phyloP scores from a whole-genome alignment of 2,329 filamentous ascomycete genomes.

The Rosellinia necatrix region DNA sequence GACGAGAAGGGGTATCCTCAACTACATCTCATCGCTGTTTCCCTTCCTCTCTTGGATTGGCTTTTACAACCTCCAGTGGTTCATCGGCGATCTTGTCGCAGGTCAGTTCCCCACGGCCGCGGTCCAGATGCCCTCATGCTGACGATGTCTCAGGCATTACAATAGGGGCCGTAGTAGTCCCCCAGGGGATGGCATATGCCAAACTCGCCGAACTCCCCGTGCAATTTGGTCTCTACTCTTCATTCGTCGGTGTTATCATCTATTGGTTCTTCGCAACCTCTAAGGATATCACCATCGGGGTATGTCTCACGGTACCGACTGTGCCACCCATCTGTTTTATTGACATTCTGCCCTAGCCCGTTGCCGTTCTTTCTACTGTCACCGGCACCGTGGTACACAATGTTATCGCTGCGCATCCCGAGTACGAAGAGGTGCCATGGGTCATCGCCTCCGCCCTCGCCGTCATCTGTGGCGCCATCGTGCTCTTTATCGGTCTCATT shows the following conservation, averaged over 20 bases:
- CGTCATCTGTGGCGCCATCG: slow-evolving; percentile 76
- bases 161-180: slow-evolving; percentile 76
- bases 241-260: slow-evolving; percentile 90
- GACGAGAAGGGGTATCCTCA: slow-evolving; percentile 52
- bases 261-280: slow-evolving; percentile 99
- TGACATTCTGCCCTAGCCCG: slow-evolving; percentile 61
- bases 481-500: slow-evolving; percentile 77
- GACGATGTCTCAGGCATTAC: slow-evolving; percentile 49
- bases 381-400: slow-evolving; percentile 79
- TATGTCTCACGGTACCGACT: slow-evolving; percentile 49
- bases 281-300: slow-evolving; percentile 96
- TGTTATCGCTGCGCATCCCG: slow-evolving; percentile 60
- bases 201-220: slow-evolving; percentile 77
- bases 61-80: slow-evolving; percentile 88
- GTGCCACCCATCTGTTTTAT: slow-evolving; percentile 18
- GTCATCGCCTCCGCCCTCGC: slow-evolving; percentile 79
- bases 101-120: slow-evolving; percentile 55
- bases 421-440: slow-evolving; percentile 55
- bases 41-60: slow-evolving; percentile 89
- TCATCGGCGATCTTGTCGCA: slow-evolving; percentile 85
- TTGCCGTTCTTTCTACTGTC: slow-evolving; percentile 92
- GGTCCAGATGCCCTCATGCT: slow-evolving; percentile 26
- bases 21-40: slow-evolving; percentile 75
- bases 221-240: slow-evolving; percentile 89
- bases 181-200: slow-evolving; percentile 96